Conservation (phyloP, 2,329 filamentous ascomycete species). For the Sclerotinia trifoliorum region DNA sequence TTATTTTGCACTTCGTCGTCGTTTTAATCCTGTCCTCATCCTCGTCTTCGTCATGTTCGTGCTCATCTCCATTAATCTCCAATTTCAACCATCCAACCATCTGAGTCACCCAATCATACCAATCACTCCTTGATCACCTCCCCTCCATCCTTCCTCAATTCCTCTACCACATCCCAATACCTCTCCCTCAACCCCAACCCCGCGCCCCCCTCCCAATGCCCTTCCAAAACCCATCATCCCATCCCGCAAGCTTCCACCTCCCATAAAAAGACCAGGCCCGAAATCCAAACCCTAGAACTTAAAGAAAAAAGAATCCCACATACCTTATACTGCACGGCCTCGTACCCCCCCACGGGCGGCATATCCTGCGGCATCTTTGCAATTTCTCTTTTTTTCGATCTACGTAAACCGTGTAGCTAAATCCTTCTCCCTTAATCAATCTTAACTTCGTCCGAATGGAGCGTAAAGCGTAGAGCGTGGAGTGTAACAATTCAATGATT, state of each 20-base stretch:
- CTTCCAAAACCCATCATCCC: not conserved
- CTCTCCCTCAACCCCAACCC: not conserved
- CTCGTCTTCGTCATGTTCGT: not conserved
- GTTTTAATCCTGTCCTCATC: not conserved
- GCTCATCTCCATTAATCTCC: constrained; percentile 12
- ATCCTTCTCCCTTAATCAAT: no score
- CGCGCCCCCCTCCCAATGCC: no score
- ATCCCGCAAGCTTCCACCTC: not conserved
- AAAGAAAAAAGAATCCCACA: constrained; percentile 34
- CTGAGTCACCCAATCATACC: not conserved
- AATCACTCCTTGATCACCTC: no score
- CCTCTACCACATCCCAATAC: not conserved
- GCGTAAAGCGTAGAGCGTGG: no score
- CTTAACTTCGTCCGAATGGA: no score
- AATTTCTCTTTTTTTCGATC: not conserved
- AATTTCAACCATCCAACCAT: not conserved
- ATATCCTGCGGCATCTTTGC: constrained; percentile 92
- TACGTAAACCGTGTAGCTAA: no score
- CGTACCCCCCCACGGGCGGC: constrained; percentile 92
- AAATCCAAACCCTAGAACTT: not conserved
- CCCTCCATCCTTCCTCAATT: no score
- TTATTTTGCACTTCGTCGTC: not conserved
- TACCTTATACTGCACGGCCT: constrained; percentile 95
- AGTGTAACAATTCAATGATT: no score
- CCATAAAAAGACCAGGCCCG: not conserved